Evolutionary conservation across 1,139 yeast species (phyloP).

Genomic region (Zygotorulaspora mrakii): DNA sequence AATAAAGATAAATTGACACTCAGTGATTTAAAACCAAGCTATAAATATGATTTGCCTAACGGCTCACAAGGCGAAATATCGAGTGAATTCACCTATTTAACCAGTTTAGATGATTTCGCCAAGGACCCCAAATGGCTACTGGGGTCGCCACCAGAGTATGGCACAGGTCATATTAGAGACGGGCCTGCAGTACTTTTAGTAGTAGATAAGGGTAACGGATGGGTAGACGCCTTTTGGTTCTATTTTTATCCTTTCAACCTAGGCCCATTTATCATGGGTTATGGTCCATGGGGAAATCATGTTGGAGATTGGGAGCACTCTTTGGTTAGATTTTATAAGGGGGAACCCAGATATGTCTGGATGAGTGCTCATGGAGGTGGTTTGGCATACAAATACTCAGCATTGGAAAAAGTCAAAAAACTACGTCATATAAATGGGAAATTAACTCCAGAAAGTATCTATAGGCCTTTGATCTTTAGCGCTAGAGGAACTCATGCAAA

Average conservation of each 20-base stretch:
- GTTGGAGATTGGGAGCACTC: slow-evolving; percentile 99
- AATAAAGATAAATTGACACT: slow-evolving; percentile 35
- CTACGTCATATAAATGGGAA: slow-evolving; percentile 29
- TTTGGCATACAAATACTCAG: slow-evolving; percentile 73
- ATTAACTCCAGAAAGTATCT: slow-evolving; percentile 32
- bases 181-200: slow-evolving; percentile 83
- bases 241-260: slow-evolving; percentile 89
- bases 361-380: slow-evolving; percentile 99
- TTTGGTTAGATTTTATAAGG: slow-evolving; percentile 74
- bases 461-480: slow-evolving; percentile 73
- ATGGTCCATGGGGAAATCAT: slow-evolving; percentile 95
- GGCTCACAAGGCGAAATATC: slow-evolving; percentile 22
- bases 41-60: slow-evolving; percentile 21
- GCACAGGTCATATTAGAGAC: slow-evolving; percentile 62
- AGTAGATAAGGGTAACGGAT: slow-evolving; percentile 88
- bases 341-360: slow-evolving; percentile 88
- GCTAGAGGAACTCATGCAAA: slow-evolving; percentile 98
- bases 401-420: slow-evolving; percentile 63
- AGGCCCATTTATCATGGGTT: slow-evolving; percentile 97
- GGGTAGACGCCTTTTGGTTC: slow-evolving; percentile 91
- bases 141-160: slow-evolving; percentile 64
- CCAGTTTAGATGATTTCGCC: slow-evolving; percentile 63
- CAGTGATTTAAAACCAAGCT: slow-evolving; percentile 23
- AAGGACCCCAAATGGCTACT: slow-evolving; percentile 80
- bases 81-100: slow-evolving; percentile 46